Evolutionary conservation across 208 protist species (phyloP).

Genomic region (Trypanosoma melophagium): DNA sequence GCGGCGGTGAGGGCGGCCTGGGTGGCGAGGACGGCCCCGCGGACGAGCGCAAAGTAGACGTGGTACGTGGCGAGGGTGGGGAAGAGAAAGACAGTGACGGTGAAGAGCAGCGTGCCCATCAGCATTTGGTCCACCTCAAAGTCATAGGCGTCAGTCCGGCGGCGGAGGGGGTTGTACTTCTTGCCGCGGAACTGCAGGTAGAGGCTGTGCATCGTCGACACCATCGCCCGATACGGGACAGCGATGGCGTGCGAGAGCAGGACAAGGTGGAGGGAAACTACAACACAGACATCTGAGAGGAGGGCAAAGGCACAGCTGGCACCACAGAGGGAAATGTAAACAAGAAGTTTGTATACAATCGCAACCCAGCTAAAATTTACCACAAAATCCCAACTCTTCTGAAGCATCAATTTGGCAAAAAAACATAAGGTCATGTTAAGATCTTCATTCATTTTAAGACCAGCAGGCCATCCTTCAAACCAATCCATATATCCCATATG

Average conservation of each 20-base stretch:
- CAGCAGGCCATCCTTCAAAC: constrained; percentile 92
- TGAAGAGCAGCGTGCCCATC: constrained; percentile 89
- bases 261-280: constrained; percentile 82
- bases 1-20: constrained; percentile 57
- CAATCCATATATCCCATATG: constrained; percentile 90
- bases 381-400: constrained; percentile 52
- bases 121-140: constrained; percentile 92
- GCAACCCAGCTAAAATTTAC: constrained; percentile 63
- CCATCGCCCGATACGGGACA: constrained; percentile 65
- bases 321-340: constrained; percentile 75
- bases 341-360: constrained; percentile 49
- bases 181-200: constrained; percentile 88
- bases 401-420: constrained; percentile 69
- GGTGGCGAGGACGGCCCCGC: constrained; percentile 47
- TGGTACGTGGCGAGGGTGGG: constrained; percentile 93
- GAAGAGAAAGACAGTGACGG: constrained; percentile 86
- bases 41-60: constrained; percentile 85
- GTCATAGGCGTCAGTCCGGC: constrained; percentile 84
- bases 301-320: constrained; percentile 71
- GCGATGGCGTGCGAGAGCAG: constrained; percentile 74
- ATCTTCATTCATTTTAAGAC: constrained; percentile 94
- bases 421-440: constrained; percentile 86
- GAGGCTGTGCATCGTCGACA: constrained; percentile 55
- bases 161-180: constrained; percentile 93
- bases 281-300: constrained; percentile 69